Conservation (phyloP, 192 early-diverging fungal genomes). For the Coemansia sp. region DNA sequence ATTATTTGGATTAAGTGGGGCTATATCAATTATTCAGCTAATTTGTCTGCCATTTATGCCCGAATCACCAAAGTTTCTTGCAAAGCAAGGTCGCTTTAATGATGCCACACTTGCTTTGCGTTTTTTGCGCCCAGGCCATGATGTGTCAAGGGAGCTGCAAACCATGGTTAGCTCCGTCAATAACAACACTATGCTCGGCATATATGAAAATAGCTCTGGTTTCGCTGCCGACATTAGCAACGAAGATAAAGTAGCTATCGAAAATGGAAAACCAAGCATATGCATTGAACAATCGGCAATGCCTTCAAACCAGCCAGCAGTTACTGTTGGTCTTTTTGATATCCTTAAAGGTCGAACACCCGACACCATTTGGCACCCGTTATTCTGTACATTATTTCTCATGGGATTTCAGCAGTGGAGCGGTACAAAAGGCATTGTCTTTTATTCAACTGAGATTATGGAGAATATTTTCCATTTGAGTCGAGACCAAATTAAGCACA, state of each 20-base stretch:
- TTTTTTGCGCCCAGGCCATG: conserved; percentile 48
- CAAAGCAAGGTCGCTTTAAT: conserved; percentile 51
- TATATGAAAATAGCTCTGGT: not conserved
- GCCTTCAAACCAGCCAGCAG: not conserved
- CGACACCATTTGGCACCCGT: conserved; percentile 55
- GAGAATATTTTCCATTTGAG: conserved; percentile 52
- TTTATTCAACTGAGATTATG: conserved; percentile 80
- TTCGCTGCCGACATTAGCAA: conserved; percentile 5
- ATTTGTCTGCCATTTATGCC: conserved; percentile 63
- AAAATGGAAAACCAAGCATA: not conserved
- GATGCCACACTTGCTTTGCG: conserved; percentile 55
- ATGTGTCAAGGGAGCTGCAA: conserved; percentile 57
- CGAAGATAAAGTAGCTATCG: conserved; percentile 2
- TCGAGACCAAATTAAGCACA: conserved; percentile 34
- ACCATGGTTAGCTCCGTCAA: conserved; percentile 46
- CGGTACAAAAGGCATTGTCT: conserved; percentile 79
- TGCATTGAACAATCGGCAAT: not conserved
- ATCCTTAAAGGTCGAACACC: conserved; percentile 49
- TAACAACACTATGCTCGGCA: not conserved
- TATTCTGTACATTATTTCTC: conserved; percentile 63
- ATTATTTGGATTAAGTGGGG: conserved; percentile 59
- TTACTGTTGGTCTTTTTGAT: conserved; percentile 15
- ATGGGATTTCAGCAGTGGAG: conserved; percentile 79
- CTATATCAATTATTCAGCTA: conserved; percentile 56
- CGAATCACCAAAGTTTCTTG: conserved; percentile 70